Evolutionary conservation across 1,284 basidiomycete species (phyloP).

Genomic region (Malassezia restricta): DNA sequence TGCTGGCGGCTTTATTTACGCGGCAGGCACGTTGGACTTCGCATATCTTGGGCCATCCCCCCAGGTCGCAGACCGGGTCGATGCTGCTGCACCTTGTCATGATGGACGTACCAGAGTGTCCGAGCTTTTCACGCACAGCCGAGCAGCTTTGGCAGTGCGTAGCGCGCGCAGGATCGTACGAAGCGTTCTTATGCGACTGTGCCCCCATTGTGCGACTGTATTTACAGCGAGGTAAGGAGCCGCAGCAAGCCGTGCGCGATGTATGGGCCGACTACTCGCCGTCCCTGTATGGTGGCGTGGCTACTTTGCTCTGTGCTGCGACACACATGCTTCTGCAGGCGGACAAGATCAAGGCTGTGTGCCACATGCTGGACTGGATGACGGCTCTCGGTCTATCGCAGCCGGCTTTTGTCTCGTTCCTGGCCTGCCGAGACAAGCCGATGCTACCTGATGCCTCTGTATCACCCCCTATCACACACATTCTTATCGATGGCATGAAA

Average conservation of each 20-base stretch:
- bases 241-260: not conserved
- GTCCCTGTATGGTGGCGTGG: conserved; percentile 18
- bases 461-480: no score
- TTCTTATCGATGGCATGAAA: not conserved
- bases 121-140: not conserved
- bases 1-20: conserved; percentile 1
- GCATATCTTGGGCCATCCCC: conserved; percentile 10
- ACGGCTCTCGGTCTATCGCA: conserved; percentile 7
- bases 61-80: not conserved
- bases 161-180: conserved; percentile 4
- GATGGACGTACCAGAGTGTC: not conserved
- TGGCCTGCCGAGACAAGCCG: not conserved
- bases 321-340: conserved; percentile 20
- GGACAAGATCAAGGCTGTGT: conserved; percentile 15
- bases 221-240: not conserved
- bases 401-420: conserved; percentile 1
- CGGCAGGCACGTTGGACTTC: conserved; percentile 11
- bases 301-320: conserved; percentile 19
- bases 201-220: not conserved
- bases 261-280: conserved; percentile 17
- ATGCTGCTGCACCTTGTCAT: conserved; percentile 5
- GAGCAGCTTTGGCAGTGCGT: conserved; percentile 6
- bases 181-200: conserved; percentile 7
- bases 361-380: conserved; percentile 17
- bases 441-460: no score